These are phyloP conservation scores for Fraxinus albicans DNA, from an alignment of 305 asterid genomes.

Conservation along the genomic window DNA sequence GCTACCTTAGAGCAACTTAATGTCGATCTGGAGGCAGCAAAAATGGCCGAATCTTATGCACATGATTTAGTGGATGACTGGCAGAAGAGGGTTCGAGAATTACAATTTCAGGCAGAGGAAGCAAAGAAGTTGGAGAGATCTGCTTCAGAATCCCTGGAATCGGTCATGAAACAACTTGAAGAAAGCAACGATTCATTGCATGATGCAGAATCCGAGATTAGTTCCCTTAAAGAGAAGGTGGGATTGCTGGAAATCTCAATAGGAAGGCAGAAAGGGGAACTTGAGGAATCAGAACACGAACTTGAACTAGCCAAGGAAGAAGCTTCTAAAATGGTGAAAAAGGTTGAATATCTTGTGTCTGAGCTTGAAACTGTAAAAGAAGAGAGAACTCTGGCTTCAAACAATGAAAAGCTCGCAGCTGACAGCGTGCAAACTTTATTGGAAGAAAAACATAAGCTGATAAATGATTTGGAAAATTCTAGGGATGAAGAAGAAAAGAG, in stretches of 20 bases:
- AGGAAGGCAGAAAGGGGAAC: constrained; percentile 61
- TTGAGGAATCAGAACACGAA: constrained; percentile 63
- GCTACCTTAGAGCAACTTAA: constrained; percentile 69
- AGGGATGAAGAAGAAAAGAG: constrained; percentile 91
- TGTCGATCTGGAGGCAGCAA: constrained; percentile 86
- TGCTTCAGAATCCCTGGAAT: constrained; percentile 79
- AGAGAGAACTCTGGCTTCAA: constrained; percentile 61
- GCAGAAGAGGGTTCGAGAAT: constrained; percentile 61
- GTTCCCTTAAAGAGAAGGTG: constrained; percentile 75
- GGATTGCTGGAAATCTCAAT: constrained; percentile 68
- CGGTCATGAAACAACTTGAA: constrained; percentile 83
- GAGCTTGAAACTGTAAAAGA: constrained; percentile 73
- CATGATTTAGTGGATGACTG: constrained; percentile 71
- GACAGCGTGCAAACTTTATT: constrained; percentile 62
- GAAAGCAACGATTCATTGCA: constrained; percentile 73
- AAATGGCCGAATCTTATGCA: constrained; percentile 80
- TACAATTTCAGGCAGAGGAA: constrained; percentile 52
- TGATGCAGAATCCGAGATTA: constrained; percentile 68
- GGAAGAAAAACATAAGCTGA: constrained; percentile 76
- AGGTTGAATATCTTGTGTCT: constrained; percentile 54
- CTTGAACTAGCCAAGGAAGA: constrained; percentile 60
- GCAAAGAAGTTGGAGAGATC: constrained; percentile 83
- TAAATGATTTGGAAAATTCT: constrained; percentile 58
- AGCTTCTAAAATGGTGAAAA: constrained; percentile 61
- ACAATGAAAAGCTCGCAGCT: constrained; percentile 88